Evolutionary conservation across 192 early-diverging fungal species (phyloP).

Genomic region (Pilobolus umbonatus): DNA sequence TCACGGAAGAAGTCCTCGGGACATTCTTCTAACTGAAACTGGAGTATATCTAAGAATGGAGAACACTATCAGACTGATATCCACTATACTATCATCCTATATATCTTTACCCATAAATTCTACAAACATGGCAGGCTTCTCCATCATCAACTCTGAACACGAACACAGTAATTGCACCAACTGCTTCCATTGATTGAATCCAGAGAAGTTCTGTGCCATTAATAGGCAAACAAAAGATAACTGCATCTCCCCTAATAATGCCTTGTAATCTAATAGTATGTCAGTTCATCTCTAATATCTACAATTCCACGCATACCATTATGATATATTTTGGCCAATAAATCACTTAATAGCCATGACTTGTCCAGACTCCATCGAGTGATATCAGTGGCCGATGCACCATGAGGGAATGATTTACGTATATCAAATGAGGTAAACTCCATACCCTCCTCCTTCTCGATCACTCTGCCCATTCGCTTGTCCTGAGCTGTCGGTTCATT

Average conservation of each 20-base stretch:
- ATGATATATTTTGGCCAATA: conserved; percentile 44
- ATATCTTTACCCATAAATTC: conserved; percentile 47
- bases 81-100: conserved; percentile 5
- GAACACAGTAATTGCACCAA: conserved; percentile 66
- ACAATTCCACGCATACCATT: conserved; percentile 30
- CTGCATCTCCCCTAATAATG: conserved; percentile 77
- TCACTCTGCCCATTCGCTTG: conserved; percentile 8
- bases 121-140: conserved; percentile 41
- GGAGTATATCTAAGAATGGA: conserved; percentile 39
- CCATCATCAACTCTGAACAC: conserved; percentile 54
- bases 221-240: conserved; percentile 76
- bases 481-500: conserved; percentile 2
- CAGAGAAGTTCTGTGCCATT: conserved; percentile 77
- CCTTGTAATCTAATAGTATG: conserved; percentile 33
- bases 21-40: conserved; percentile 62
- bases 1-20: conserved; percentile 69
- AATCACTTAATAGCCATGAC: conserved; percentile 67
- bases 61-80: conserved; percentile 19
- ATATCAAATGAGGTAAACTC: conserved; percentile 76
- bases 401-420: conserved; percentile 71
- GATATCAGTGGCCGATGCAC: conserved; percentile 60
- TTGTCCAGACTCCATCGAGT: conserved; percentile 87
- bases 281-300: not conserved
- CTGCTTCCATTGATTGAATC: conserved; percentile 84
- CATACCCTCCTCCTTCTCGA: conserved; percentile 30